Percentiles rank a stretch among this genome's conserved stretches.
Conservation (phyloP, 805 yeast genomes). For the Jamesozyma lodderae region DNA sequence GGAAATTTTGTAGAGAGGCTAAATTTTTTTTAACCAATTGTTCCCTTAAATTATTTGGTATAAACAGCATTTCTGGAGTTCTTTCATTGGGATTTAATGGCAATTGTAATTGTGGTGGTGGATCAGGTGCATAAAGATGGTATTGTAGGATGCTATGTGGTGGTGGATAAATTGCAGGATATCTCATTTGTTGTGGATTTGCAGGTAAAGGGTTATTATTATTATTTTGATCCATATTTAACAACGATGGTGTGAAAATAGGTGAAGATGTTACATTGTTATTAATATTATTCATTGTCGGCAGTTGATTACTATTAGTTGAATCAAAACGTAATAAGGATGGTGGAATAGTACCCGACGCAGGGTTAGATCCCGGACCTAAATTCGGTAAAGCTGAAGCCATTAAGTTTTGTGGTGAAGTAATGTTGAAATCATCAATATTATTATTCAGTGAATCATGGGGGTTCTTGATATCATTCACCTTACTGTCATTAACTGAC, state of each 20-base stretch:
- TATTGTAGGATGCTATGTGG: slow-evolving; percentile 47
- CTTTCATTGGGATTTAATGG: slow-evolving; percentile 65
- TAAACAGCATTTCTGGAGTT: slow-evolving; percentile 57
- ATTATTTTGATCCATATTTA: too few relatives aligned
- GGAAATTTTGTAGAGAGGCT: slow-evolving; percentile 63
- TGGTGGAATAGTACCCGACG: too few relatives aligned
- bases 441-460: too few relatives aligned
- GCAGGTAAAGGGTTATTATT: background rate
- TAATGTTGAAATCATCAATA: too few relatives aligned
- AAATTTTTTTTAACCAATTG: slow-evolving; percentile 63
- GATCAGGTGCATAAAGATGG: slow-evolving; percentile 83
- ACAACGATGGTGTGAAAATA: background rate
- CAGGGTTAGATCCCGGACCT: too few relatives aligned
- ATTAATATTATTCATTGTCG: too few relatives aligned
- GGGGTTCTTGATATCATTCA: too few relatives aligned
- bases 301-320: too few relatives aligned
- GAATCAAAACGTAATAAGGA: too few relatives aligned
- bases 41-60: slow-evolving; percentile 65
- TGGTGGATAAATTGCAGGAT: slow-evolving; percentile 32
- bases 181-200: slow-evolving; percentile 13
- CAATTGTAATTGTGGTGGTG: slow-evolving; percentile 61
- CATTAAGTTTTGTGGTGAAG: too few relatives aligned
- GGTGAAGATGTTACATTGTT: background rate
- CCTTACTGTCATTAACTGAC: too few relatives aligned
- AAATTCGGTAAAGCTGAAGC: too few relatives aligned